These are phyloP conservation scores for Solanum megistacrolobum DNA, from an alignment of 257 asterid genomes.

Conservation along the genomic window DNA sequence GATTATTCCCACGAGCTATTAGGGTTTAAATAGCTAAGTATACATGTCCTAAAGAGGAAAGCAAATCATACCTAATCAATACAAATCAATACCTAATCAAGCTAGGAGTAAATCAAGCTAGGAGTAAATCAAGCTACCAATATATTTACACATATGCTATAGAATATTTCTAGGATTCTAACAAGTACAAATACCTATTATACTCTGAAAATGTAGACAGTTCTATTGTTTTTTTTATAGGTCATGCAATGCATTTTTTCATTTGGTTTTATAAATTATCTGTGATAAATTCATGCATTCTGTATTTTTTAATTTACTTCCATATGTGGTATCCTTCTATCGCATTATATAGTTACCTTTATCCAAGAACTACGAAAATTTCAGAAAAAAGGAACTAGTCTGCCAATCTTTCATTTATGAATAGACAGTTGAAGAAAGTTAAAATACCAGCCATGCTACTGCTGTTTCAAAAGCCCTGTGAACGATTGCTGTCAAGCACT, in stretches of 20 bases:
- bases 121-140: background rate
- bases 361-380: background rate
- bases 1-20: background rate
- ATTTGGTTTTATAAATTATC: background rate
- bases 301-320: background rate
- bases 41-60: background rate
- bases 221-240: background rate
- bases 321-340: background rate
- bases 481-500: conserved; percentile 91
- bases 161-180: background rate
- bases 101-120: background rate
- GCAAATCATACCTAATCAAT: background rate
- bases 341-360: background rate
- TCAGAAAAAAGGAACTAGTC: background rate
- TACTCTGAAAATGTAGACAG: background rate
- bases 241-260: background rate
- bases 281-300: background rate
- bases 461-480: conserved; percentile 92
- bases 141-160: background rate
- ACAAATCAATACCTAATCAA: background rate
- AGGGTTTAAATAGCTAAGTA: background rate
- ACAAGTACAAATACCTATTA: background rate
- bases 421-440: background rate
- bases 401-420: background rate
- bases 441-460: conserved; percentile 75